Conservation (phyloP, 805 yeast species). For the Starmerella roubikii region DNA sequence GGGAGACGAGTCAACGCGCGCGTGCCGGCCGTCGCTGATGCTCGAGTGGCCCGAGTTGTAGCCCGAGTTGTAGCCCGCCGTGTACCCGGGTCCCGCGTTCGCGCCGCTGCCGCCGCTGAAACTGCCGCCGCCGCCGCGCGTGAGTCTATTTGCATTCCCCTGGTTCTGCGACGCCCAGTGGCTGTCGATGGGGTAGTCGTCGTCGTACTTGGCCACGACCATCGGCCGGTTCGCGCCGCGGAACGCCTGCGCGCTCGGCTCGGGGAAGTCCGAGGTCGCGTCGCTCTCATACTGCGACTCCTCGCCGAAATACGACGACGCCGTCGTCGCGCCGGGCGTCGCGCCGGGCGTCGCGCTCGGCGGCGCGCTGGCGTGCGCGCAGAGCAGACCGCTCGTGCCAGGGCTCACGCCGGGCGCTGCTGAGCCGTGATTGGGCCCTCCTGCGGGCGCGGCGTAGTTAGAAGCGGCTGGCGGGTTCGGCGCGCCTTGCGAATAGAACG, state of each 20-base stretch:
- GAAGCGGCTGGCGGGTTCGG: too few relatives aligned
- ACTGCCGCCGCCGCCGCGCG: background rate
- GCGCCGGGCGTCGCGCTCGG: too few relatives aligned
- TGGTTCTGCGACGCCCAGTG: background rate
- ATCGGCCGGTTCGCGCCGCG: background rate
- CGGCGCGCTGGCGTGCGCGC: too few relatives aligned
- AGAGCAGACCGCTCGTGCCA: too few relatives aligned
- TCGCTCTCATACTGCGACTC: background rate
- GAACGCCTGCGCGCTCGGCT: background rate
- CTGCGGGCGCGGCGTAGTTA: too few relatives aligned
- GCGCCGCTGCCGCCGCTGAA: too few relatives aligned
- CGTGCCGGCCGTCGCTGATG: background rate
- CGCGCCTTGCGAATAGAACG: background rate
- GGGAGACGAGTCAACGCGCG: slow-evolving; percentile 1
- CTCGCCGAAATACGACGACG: background rate
- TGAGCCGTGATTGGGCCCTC: too few relatives aligned
- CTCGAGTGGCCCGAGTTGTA: background rate
- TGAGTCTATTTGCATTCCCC: background rate
- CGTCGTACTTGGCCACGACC: background rate
- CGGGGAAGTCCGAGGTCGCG: background rate
- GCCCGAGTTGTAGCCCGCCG: too few relatives aligned
- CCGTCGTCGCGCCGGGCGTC: background rate
- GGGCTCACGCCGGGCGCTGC: too few relatives aligned
- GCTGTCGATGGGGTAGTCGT: background rate
- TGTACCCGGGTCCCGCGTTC: background rate